Base-by-base conservation (phyloP, 1,139 yeast genomes). In the Nakaseomyces bracarensis region DNA sequence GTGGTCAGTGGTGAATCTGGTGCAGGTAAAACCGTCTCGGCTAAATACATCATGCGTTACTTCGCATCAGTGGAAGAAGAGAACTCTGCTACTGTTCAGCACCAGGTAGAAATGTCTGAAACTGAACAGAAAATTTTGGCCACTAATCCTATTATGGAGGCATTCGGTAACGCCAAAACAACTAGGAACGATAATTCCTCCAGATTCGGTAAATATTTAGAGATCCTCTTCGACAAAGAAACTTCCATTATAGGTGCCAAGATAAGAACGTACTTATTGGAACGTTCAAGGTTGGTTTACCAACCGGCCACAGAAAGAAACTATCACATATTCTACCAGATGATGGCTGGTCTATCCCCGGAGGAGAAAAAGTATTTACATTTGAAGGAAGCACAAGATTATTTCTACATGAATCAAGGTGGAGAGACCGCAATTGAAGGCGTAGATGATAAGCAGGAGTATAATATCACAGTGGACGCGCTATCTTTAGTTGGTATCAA, bases 1-100 rank as follows among this genome's bases (percentile, higher is more conserved):
- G 96, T 91, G 30, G 98, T 91, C 21, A 80, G 93, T 56, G 98
- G 98, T 63, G 98, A 91, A 65, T 85, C 96, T 5, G 98, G 98
- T 63, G 98, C 98, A 19, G 98, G 98, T 65, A 93, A 91, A 60
- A 93, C 98, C 2, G 97, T 91, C 34, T 79, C 93, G 49, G 98
- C 99, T 40, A 91, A 91, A 64, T 91, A 85, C 63, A 91, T 91
- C 51, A 91, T 91, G 98, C 77, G 97, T 61, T 91, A 87, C 64
- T 89, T 91, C 65, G 97, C 98, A 3, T 80, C 95, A 8, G 96
- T 91, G 15, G 97, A 89, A 58, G 63, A 60, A 23, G 54, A 53
- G 29, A 46, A 57, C 19, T 45, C 58, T 10, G 53, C 53, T 41
- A 49, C 54, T 4, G 59, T 44, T 25, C 52, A 55, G 37, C 49